phyloP scores from a whole-genome alignment of 2,329 filamentous ascomycete genomes.

The Ophiostoma sp. region DNA sequence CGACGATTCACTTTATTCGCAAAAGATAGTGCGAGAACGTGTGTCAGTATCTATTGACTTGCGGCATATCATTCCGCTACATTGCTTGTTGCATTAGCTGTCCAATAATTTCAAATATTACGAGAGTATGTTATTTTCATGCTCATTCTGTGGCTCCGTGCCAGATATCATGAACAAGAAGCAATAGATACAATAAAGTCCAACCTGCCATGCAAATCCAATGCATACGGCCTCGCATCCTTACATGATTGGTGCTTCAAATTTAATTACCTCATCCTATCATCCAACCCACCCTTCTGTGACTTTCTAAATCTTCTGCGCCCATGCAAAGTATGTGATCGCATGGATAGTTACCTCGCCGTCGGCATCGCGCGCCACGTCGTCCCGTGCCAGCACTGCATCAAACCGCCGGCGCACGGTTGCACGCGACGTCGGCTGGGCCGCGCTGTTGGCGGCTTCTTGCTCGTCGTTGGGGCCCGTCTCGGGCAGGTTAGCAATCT shows the following conservation, averaged over 20 bases:
- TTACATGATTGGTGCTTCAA: too few species aligned
- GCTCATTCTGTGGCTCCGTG: not conserved
- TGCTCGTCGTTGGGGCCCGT: constrained; percentile 39
- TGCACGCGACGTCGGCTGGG: constrained; percentile 43
- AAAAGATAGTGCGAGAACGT: not conserved
- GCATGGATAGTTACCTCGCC: constrained; percentile 67
- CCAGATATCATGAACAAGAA: not conserved
- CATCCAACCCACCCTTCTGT: too few species aligned
- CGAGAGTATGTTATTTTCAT: not conserved
- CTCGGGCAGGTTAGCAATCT: constrained; percentile 59
- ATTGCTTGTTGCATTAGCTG: too few species aligned
- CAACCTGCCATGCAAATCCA: not conserved
- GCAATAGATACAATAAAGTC: not conserved
- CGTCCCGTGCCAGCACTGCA: constrained; percentile 55
- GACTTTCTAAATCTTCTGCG: constrained; percentile 39
- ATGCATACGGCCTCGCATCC: not conserved
- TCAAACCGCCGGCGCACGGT: constrained; percentile 54
- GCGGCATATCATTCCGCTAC: not conserved
- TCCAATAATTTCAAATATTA: not conserved
- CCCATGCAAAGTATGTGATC: constrained; percentile 64
- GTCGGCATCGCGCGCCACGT: constrained; percentile 59
- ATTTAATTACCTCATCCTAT: too few species aligned
- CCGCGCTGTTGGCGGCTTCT: not conserved
- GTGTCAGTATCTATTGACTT: not conserved
- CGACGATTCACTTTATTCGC: not conserved